These are phyloP conservation scores for Wickerhamiella vanderwaltii DNA, from an alignment of 805 yeast genomes.

Conservation along the genomic window DNA sequence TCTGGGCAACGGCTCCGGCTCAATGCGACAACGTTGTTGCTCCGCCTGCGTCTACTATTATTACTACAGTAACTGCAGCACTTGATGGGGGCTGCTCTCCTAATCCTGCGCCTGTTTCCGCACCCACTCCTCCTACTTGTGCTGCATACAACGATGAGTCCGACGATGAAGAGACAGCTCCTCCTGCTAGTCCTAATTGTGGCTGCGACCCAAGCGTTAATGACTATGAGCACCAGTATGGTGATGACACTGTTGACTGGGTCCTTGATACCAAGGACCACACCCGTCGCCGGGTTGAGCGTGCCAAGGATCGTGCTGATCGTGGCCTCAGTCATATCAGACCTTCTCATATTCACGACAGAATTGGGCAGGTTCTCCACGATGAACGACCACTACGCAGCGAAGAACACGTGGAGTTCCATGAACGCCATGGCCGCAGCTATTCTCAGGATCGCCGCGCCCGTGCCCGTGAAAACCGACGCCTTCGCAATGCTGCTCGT, in stretches of 20 bases:
- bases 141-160: background rate
- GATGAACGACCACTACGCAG: constrained; percentile 8
- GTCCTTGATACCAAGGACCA: constrained; percentile 11
- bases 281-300: constrained; percentile 3
- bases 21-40: no score
- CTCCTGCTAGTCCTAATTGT: background rate
- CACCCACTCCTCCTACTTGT: background rate
- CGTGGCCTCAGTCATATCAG: constrained; percentile 6
- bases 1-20: background rate
- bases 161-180: background rate
- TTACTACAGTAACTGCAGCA: background rate
- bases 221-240: constrained; percentile 8
- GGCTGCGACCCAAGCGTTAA: constrained; percentile 2
- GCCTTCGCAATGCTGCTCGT: constrained; percentile 4
- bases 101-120: background rate
- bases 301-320: constrained; percentile 5
- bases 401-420: constrained; percentile 3
- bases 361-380: constrained; percentile 7
- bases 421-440: constrained; percentile 3
- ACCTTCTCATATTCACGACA: constrained; percentile 6
- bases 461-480: constrained; percentile 6
- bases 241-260: constrained; percentile 10
- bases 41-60: background rate
- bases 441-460: constrained; percentile 6
- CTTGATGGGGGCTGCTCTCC: background rate